Evolutionary conservation across 2,329 filamentous ascomycete genomes (phyloP), one percentile per base, ranked within the genome.

Genomic region (Cytospora piceicola): DNA sequence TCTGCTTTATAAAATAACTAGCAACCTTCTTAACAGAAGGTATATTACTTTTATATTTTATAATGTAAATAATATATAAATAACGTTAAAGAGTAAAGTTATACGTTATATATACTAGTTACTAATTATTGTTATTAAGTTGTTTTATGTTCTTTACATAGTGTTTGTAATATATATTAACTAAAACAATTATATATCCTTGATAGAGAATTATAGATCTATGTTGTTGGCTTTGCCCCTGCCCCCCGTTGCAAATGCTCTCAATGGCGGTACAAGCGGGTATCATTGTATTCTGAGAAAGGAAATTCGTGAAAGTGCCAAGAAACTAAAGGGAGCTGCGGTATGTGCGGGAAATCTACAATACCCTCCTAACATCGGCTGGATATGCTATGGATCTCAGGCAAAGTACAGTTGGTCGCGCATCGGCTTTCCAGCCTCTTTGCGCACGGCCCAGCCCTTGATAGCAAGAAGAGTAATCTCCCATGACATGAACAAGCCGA

Each of bases 401-500:
- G 66, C 66, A n/a, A 56, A 65, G 53, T 61, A 68, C 8, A 60
- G 51, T 6, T 39, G 34, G 22, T 49, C 46, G 29, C 24, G 22
- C 29, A 30, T 36, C 5, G 69, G 71, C 15, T 67, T 68, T 17
- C 70, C 71, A 0, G 72, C 71, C 72, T 86, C 83, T 61, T 74
- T 78, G 58, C 83, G 80, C 20, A 86, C 77, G 5, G 92, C 93
- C 93, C 93, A 96, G 30, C 93, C 94, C 78, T 97, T 97, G 74
- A 97, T 79, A 30, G 93, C 90, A 67, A 97, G 86, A 14, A 91
- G 80, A 32, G 93, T 73, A 24, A 96, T 85, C 62, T 90, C 85
- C 88, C 92, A 97, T 0, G 93, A 89, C 91, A 97, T 94, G 60
- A 96, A 77, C 59, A 97, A 82, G 2, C 89, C 90, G 1, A 93